Conservation (phyloP, 23 red algal genomes). For the Cyanidium caldarium region DNA sequence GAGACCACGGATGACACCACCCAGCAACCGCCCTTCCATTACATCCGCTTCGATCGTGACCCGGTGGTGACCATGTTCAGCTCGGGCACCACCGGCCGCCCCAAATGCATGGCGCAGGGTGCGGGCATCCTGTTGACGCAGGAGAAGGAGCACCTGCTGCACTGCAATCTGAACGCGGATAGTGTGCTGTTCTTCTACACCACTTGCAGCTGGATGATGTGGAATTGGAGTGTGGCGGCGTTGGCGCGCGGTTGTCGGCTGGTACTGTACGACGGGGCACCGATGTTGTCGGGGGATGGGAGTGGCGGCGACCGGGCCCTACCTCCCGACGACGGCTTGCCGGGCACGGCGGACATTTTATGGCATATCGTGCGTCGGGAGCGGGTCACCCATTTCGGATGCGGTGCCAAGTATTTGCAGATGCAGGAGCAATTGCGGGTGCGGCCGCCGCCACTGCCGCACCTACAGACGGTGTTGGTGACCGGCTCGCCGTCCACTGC, state of each 20-base stretch:
- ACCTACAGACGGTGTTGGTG: slow-evolving; percentile 26
- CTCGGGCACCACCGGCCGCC: slow-evolving; percentile 53
- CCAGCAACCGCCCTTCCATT: background rate
- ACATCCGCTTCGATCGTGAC: slow-evolving; percentile 3
- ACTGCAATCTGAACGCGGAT: slow-evolving; percentile 17
- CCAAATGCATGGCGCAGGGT: slow-evolving; percentile 60
- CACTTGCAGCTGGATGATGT: slow-evolving; percentile 80
- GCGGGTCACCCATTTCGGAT: slow-evolving; percentile 50
- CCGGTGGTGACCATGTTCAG: slow-evolving; percentile 43
- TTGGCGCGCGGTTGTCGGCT: slow-evolving; percentile 19
- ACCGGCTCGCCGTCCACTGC: slow-evolving; percentile 56
- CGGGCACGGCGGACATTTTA: background rate
- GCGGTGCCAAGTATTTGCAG: slow-evolving; percentile 21
- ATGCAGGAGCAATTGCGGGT: slow-evolving; percentile 21
- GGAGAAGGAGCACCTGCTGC: slow-evolving; percentile 53
- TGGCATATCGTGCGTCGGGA: slow-evolving; percentile 22
- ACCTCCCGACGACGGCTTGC: slow-evolving; percentile 6
- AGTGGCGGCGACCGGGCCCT: too few species aligned
- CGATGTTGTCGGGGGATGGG: background rate
- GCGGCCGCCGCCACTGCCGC: background rate
- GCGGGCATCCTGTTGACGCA: slow-evolving; percentile 56
- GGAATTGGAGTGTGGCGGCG: slow-evolving; percentile 49
- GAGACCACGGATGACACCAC: background rate
- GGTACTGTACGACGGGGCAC: slow-evolving; percentile 52
- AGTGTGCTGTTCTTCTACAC: slow-evolving; percentile 31